Percentiles rank a stretch among this genome's conserved stretches.
Conservation (phyloP, 2,329 filamentous ascomycete species). For the Fusarium sterilihyphosum region DNA sequence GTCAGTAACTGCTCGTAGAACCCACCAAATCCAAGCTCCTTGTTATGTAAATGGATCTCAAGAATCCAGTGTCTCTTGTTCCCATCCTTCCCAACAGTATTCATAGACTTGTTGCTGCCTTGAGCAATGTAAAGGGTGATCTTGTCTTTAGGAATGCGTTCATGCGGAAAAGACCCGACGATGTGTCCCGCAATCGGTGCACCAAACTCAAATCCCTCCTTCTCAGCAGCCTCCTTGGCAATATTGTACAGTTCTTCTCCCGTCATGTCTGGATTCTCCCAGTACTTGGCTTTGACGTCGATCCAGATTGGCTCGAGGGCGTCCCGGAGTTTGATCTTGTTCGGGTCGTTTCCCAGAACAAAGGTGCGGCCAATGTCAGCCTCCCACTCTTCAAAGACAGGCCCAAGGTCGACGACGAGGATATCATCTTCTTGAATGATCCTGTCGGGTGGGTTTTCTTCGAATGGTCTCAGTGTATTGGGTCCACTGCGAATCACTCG, state of each 20-base stretch:
- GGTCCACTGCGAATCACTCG: not conserved
- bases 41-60: not conserved
- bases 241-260: not conserved
- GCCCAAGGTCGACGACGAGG: not conserved
- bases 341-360: not conserved
- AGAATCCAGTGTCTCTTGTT: not conserved
- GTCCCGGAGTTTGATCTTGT: not conserved
- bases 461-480: not conserved
- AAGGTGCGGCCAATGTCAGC: not conserved
- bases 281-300: not conserved
- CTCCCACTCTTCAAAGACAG: not conserved
- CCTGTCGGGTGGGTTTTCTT: not conserved
- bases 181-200: not conserved
- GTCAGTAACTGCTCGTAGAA: not conserved
- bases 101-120: not conserved
- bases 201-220: not conserved
- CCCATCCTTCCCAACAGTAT: not conserved
- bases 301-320: not conserved
- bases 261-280: not conserved
- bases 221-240: not conserved
- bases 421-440: not conserved
- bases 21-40: not conserved
- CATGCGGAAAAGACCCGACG: not conserved
- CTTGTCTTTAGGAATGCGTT: not conserved
- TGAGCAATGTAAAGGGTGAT: not conserved